Conservation (phyloP, 495 filamentous ascomycete species). For the Bryoglossum gracile region DNA sequence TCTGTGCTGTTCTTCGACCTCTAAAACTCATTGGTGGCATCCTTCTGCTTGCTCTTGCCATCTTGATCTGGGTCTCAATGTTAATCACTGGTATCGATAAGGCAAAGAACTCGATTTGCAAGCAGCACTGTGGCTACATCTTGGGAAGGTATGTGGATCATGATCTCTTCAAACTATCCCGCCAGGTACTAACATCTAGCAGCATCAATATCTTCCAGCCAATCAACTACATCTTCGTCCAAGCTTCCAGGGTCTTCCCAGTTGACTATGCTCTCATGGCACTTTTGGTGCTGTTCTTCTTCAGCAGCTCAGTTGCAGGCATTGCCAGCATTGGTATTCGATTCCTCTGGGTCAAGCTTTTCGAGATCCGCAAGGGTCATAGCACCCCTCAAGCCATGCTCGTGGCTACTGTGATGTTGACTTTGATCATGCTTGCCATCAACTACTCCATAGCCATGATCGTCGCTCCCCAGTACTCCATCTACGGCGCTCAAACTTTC, state of each 20-base stretch:
- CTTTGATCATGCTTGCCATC: slow-evolving; percentile 77
- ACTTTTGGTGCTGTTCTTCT: slow-evolving; percentile 74
- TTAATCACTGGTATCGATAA: slow-evolving; percentile 94
- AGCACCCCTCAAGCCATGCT: slow-evolving; percentile 91
- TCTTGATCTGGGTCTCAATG: slow-evolving; percentile 85
- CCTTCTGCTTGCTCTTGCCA: slow-evolving; percentile 58
- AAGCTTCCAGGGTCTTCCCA: slow-evolving; percentile 76
- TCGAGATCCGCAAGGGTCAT: slow-evolving; percentile 80
- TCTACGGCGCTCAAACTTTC: slow-evolving; percentile 90
- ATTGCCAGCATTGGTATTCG: slow-evolving; percentile 83
- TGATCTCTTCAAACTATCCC: neutral
- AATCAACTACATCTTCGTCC: slow-evolving; percentile 82
- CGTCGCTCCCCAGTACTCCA: slow-evolving; percentile 88
- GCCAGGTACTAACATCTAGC: slow-evolving; percentile 2
- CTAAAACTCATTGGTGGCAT: slow-evolving; percentile 82
- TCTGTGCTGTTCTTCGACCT: slow-evolving; percentile 69
- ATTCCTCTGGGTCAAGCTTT: slow-evolving; percentile 89
- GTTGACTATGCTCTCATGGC: slow-evolving; percentile 88
- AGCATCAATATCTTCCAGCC: slow-evolving; percentile 90
- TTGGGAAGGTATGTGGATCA: slow-evolving; percentile 46
- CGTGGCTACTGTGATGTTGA: slow-evolving; percentile 81
- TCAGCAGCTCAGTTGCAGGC: slow-evolving; percentile 77
- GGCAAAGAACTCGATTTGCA: slow-evolving; percentile 88
- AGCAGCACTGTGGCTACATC: slow-evolving; percentile 84
- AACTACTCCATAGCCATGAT: slow-evolving; percentile 91